Evolutionary conservation across 2,329 filamentous ascomycete species (phyloP).

Genomic region (Tolypocladium inflatum): DNA sequence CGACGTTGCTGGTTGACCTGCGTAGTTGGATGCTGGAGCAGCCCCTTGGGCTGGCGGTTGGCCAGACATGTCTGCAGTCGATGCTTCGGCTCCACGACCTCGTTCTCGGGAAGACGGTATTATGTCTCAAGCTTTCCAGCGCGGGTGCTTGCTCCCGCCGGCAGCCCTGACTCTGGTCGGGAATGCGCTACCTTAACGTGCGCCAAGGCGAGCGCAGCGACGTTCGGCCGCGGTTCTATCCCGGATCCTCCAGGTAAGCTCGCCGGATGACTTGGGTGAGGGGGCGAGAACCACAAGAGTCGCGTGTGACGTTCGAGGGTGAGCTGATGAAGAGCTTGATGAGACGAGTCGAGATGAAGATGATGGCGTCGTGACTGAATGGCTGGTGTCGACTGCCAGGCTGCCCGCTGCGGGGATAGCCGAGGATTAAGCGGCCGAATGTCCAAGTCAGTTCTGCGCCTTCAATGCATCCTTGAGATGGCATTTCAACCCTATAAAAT

Average conservation of each 20-base stretch:
- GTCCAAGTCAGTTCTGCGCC: not conserved
- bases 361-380: not conserved
- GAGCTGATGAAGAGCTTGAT: not conserved
- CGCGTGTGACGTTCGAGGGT: not conserved
- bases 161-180: not conserved
- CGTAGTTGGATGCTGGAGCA: constrained; percentile 19
- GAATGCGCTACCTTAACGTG: not conserved
- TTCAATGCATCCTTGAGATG: not conserved
- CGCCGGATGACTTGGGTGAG: not conserved
- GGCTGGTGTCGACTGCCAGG: not conserved
- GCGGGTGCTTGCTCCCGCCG: not conserved
- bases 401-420: not conserved
- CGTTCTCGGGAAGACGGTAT: not conserved
- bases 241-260: not conserved
- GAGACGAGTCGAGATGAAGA: not conserved
- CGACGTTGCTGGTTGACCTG: constrained; percentile 21
- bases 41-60: constrained; percentile 19
- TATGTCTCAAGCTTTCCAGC: not conserved
- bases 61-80: constrained; percentile 20
- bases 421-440: not conserved
- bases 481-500: no score
- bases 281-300: not conserved
- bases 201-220: not conserved
- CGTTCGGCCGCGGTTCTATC: not conserved
- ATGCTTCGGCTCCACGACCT: not conserved